phyloP scores from a whole-genome alignment of 2,329 filamentous ascomycete genomes.

The Penicillium brasilianum region DNA sequence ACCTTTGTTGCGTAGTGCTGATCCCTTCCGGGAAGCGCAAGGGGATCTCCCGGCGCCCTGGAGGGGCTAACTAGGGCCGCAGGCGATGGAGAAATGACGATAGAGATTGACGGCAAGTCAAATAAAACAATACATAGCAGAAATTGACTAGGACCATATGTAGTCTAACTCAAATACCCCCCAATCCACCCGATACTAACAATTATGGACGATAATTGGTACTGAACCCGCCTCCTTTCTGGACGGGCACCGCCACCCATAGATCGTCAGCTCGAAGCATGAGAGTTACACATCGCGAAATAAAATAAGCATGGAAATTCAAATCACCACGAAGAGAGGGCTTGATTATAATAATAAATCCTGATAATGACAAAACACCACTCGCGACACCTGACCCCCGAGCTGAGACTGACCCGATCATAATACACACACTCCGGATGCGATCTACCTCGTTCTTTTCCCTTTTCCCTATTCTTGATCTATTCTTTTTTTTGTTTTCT shows the following conservation, averaged over 20 bases:
- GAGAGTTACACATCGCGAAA: conserved; percentile 31
- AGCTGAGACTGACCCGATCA: conserved; percentile 9
- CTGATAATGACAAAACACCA: conserved; percentile 4
- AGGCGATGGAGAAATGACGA: neutral
- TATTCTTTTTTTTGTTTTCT: neutral
- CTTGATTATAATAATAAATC: neutral
- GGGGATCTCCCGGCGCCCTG: conserved; percentile 12
- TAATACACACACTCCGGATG: neutral
- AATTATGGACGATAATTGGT: neutral
- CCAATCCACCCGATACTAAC: neutral
- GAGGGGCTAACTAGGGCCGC: neutral
- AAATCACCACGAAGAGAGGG: conserved; percentile 6
- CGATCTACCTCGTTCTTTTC: neutral
- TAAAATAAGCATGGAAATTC: conserved; percentile 10
- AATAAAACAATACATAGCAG: neutral
- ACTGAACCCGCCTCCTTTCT: no score
- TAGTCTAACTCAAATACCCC: neutral
- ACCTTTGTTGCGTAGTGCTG: neutral
- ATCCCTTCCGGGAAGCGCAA: conserved; percentile 17
- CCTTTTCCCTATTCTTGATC: neutral
- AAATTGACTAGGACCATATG: neutral
- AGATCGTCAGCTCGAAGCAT: conserved; percentile 30
- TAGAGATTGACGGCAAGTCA: neutral
- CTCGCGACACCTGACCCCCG: conserved; percentile 1
- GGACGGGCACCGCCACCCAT: conserved; percentile 17